Evolutionary conservation across 116 monocot species (phyloP), one percentile per base, ranked within the genome.

Genomic region (Posidonia oceanica): DNA sequence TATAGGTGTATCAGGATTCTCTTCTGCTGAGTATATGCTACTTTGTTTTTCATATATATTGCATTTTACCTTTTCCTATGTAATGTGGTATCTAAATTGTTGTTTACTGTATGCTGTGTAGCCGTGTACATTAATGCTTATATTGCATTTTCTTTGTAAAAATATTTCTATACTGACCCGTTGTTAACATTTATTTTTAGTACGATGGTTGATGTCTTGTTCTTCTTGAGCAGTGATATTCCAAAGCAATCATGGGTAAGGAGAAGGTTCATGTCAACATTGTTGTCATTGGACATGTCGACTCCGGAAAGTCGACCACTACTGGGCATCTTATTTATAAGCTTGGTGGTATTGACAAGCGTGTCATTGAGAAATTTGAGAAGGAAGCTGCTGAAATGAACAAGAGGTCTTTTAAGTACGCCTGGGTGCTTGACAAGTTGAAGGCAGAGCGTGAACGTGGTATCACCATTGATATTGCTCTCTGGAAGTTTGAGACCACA

Each of bases 361-460:
- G 80, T 71, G 80, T 80, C 6, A 80, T 80, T 52, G 80, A 80
- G 38, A 74, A 71, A 54, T 80, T 80, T 20, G 80, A 80, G 71
- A 80, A 80, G 54, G 80, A 80, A 54, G 80, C 80, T 61, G 80
- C 80, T 14, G 80, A 80, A 54, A 80, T 80, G 80, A 80, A 80
- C 71, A 80, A 80, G 44, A 48, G 80, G 57, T 80, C 80, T 5
- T 80, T 80, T 75, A 80, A 80, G 71, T 80, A 80, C 61, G 80
- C 80, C 3, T 80, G 80, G 80, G 80, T 80, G 0, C 75, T 80
- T 37, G 80, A 80, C 72, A 80, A 80, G 67, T 61, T 80, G 36
- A 80, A 80, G 66, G 75, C 72, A 23, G 80, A 80, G 60, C 75
- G 80, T 18, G 75, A 80, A 60, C 80, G 80, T 75, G 80, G 80